Base-by-base conservation (phyloP, 441 rosid genomes). In the Populus hybrid region DNA sequence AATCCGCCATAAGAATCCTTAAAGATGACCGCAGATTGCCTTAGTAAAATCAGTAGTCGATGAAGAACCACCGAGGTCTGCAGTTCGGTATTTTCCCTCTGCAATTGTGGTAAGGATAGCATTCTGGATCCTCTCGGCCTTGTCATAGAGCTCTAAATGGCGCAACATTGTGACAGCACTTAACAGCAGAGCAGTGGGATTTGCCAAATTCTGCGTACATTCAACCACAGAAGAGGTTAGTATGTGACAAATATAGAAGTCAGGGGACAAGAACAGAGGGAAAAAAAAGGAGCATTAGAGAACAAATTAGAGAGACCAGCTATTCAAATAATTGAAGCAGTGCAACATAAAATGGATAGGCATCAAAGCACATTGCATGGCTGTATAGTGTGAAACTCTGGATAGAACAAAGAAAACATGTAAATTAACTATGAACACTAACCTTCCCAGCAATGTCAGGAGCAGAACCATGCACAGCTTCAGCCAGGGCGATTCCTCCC, bases 371-470 rank as follows among this genome's bases (percentile, higher is more conserved):
- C 69, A 72, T 50, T 75, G 64, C 65, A 74, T 0, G 38, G 26
- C 11, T 63, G 23, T 14, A 40, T n/a, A 42, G 12, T 26, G 7
- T 18, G 11, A 63, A 69, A 16, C 59, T 61, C 23, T 11, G 35
- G 5, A 35, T 10, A 61, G n/a, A 71, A 66, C 23, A 65, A 53
- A 73, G 36, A 68, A 73, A 72, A 56, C 70, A 64, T 16, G 66
- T 35, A 67, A 75, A 36, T 69, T 53, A 65, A 24, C 69, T 64
- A 72, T 26, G 9, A 70, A 73, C 68, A 81, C 97, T 82, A 84
- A 94, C 99, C 98, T 93, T 96, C 79, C 99, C 98, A 33, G 99
- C 98, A 81, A 96, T 96, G 83, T 96, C 99, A 79, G 99, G 99
- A 53, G 98, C 99, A 75, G 99, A 96, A 73, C 98, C 98, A 80